A percentile compares a stretch with the other conserved stretches of the same genome.
Conservation (phyloP, 1,284 basidiomycete species). For the Cystobasidium pallidum region DNA sequence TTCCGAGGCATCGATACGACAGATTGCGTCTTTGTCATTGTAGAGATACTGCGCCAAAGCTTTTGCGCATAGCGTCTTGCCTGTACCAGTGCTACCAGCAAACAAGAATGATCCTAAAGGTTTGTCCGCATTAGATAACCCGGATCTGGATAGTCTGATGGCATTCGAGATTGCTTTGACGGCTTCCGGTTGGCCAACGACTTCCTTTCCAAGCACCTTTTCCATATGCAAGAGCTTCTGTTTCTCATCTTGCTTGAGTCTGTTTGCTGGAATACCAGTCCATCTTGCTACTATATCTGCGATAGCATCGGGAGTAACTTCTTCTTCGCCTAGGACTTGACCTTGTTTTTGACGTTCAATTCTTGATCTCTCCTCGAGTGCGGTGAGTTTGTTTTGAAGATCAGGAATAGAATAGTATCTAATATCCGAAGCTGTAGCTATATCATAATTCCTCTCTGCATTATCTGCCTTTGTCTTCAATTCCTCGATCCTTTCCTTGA, state of each 20-base stretch:
- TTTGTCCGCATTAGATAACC: constrained; percentile 62
- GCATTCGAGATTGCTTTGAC: constrained; percentile 64
- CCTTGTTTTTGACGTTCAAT: constrained; percentile 57
- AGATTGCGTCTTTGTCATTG: constrained; percentile 63
- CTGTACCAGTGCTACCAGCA: constrained; percentile 61
- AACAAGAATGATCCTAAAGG: constrained; percentile 64
- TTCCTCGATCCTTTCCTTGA: constrained; percentile 85
- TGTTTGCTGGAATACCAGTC: constrained; percentile 57
- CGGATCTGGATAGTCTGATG: constrained; percentile 63
- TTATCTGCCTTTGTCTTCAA: constrained; percentile 90
- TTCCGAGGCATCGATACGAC: constrained; percentile 63
- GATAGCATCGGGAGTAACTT: constrained; percentile 61
- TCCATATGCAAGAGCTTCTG: constrained; percentile 62
- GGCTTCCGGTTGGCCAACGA: constrained; percentile 64
- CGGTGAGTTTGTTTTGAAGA: constrained; percentile 71
- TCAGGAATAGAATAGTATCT: constrained; percentile 93
- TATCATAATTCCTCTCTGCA: constrained; percentile 77
- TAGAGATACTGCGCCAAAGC: constrained; percentile 62
- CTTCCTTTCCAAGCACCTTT: constrained; percentile 59
- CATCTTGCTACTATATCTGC: constrained; percentile 63
- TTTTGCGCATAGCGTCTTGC: constrained; percentile 62
- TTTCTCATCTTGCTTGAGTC: constrained; percentile 55
- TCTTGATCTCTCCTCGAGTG: constrained; percentile 61
- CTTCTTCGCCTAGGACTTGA: constrained; percentile 55
- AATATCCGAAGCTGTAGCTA: constrained; percentile 79